A percentile compares a stretch with the other conserved stretches of the same genome.
These are phyloP conservation scores for Candida sonorensis DNA, from an alignment of 805 yeast species.

Conservation along the genomic window DNA sequence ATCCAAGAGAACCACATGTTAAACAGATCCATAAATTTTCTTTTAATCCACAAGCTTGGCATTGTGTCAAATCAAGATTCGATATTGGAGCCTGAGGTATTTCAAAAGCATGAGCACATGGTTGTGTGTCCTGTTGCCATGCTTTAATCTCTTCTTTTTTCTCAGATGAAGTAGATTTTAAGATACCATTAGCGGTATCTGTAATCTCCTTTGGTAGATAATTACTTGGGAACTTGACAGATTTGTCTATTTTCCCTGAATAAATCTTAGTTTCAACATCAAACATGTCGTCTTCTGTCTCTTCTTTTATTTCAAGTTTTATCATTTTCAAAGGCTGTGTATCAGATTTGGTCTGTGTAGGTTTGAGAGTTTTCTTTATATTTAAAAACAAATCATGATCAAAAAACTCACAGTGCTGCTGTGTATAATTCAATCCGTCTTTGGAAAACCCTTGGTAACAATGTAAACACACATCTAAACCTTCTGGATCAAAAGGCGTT, in stretches of 20 bases:
- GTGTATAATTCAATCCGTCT: conserved; percentile 40
- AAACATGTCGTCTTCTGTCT: conserved; percentile 56
- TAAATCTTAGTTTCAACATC: conserved; percentile 38
- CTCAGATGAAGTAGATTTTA: conserved; percentile 52
- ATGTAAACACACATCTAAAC: conserved; percentile 68
- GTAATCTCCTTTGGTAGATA: conserved; percentile 24
- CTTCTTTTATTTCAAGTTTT: conserved; percentile 62
- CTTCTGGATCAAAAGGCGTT: conserved; percentile 46
- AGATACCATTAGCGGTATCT: conserved; percentile 35
- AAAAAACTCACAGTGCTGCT: conserved; percentile 44
- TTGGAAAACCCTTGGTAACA: conserved; percentile 70
- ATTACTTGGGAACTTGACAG: conserved; percentile 22
- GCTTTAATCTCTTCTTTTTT: conserved; percentile 68
- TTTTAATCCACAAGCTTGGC: conserved; percentile 53
- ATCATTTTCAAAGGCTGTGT: conserved; percentile 40
- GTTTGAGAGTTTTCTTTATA: conserved; percentile 45
- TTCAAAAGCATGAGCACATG: conserved; percentile 72
- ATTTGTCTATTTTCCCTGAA: conserved; percentile 26
- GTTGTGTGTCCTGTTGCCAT: conserved; percentile 83
- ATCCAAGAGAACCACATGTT: conserved; percentile 84
- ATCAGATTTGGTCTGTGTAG: conserved; percentile 24
- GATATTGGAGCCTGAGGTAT: conserved; percentile 33
- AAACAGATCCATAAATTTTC: conserved; percentile 92
- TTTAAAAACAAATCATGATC: conserved; percentile 57
- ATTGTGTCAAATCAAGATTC: conserved; percentile 34